These are phyloP conservation scores for Infundibulicybe gibba DNA, from an alignment of 768 basidiomycete genomes.

Conservation along the genomic window DNA sequence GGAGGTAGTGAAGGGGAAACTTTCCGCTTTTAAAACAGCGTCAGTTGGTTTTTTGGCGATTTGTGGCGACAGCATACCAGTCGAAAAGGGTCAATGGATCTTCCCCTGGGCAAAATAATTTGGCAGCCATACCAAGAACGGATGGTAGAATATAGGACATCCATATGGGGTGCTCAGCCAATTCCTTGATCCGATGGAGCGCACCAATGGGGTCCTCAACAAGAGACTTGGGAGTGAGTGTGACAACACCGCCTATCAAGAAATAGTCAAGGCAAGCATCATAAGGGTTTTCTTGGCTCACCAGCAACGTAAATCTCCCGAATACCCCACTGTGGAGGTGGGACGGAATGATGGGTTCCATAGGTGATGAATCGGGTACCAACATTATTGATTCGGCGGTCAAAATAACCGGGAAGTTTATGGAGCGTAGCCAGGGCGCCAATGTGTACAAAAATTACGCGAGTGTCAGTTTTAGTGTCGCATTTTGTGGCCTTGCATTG, in stretches of 20 bases:
- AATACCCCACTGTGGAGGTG: conserved; percentile 55
- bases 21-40: conserved; percentile 25
- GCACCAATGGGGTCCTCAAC: conserved; percentile 47
- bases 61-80: conserved; percentile 24
- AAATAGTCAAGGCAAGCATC: background rate
- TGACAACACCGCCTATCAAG: conserved; percentile 62
- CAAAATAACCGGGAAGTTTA: conserved; percentile 44
- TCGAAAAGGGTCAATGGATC: conserved; percentile 40
- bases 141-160: conserved; percentile 62
- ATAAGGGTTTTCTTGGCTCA: background rate
- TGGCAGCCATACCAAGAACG: conserved; percentile 54
- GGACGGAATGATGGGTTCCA: conserved; percentile 55
- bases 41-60: background rate
- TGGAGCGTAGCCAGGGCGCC: conserved; percentile 48
- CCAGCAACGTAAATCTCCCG: conserved; percentile 47
- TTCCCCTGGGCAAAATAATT: conserved; percentile 27
- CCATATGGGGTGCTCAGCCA: conserved; percentile 66
- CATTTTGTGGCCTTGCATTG: conserved; percentile 36
- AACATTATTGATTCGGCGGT: conserved; percentile 38
- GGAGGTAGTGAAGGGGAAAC: conserved; percentile 35
- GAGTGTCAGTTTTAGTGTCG: conserved; percentile 32
- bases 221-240: conserved; percentile 64
- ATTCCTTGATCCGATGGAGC: conserved; percentile 42
- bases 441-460: conserved; percentile 65
- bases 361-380: conserved; percentile 63